Evolutionary conservation across 352 stramenopile genomes (phyloP), one percentile per base, ranked within the genome.

Genomic region (Pythium volutum): DNA sequence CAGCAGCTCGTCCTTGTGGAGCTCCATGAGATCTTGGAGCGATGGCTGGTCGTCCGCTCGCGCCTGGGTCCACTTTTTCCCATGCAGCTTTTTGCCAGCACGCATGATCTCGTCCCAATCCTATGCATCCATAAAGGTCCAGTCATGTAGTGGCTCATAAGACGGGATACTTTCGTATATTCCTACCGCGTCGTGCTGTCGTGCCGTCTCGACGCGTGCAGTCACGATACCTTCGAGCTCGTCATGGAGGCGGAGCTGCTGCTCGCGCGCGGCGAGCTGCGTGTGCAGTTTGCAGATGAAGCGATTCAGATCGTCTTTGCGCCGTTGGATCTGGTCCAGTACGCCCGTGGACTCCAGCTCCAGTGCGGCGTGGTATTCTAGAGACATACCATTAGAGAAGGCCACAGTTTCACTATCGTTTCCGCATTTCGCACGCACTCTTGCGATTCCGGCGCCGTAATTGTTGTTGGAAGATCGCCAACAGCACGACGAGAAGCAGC

Each of bases 51-150:
- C 69, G 4, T 84, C 75, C 0, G 69, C 67, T 8, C 69, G 60
- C 1, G 72, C 61, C 2, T 66, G 48, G 33, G 69, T 73, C 80
- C 80, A 90, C 18, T 81, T 81, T 16, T 88, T 74, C 8, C 80
- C 79, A 45, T 92, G 78, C 0, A 91, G 22, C 52, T 81, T 84
- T 18, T 74, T 73, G 5, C 82, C 82, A 0, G 75, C 75, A 52
- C 76, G 78, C 77, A 92, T 89, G 58, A 90, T 71, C 55, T 70
- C 70, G 18, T 67, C 55, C 82, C 82, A 92, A 66, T 90, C 76
- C 76, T 87, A 9, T 22, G 16, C 23, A 16, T 22, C 36, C 36
- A 20, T 16, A 43, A 43, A 7, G 7, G 12, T 29, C 18, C 43
- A 26, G 18, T 27, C 20, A 50, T 34, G 12, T 43, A 18, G 5